Conservation (phyloP, 352 stramenopile genomes). For the Blastocystis sp. region DNA sequence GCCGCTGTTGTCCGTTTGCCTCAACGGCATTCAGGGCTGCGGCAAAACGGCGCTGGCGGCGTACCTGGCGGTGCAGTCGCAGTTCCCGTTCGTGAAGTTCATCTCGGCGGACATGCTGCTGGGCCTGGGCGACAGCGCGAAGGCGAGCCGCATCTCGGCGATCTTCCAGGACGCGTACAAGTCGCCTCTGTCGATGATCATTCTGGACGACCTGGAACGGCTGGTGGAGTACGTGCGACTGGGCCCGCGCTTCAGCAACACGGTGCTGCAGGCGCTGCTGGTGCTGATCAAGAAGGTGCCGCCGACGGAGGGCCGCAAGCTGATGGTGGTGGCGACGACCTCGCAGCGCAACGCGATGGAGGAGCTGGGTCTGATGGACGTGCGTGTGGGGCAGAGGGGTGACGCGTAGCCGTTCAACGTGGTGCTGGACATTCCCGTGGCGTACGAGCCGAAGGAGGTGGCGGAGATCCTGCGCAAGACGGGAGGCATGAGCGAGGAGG, state of each 20-base stretch:
- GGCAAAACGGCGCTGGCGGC: constrained; percentile 96
- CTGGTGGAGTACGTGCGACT: constrained; percentile 93
- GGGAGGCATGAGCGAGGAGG: constrained; percentile 60
- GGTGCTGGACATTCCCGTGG: constrained; percentile 62
- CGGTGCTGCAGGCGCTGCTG: constrained; percentile 94
- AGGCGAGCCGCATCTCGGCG: constrained; percentile 74
- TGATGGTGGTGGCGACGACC: constrained; percentile 72
- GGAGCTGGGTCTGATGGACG: constrained; percentile 66
- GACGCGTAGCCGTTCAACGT: constrained; percentile 63
- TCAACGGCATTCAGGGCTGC: constrained; percentile 86
- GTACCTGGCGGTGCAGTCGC: constrained; percentile 88
- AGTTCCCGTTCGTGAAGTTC: constrained; percentile 94
- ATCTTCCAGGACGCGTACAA: constrained; percentile 95
- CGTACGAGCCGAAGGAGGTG: constrained; percentile 49
- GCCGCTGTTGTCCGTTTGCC: constrained; percentile 90
- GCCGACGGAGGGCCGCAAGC: constrained; percentile 84
- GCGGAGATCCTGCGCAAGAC: constrained; percentile 46
- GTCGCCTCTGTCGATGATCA: constrained; percentile 93
- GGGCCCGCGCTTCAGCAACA: constrained; percentile 94
- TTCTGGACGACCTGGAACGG: constrained; percentile 98
- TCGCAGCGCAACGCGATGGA: constrained; percentile 73
- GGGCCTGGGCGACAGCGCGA: constrained; percentile 86
- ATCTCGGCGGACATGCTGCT: constrained; percentile 95
- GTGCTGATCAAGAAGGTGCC: constrained; percentile 95
- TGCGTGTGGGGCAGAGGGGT: neutral